Percentiles rank a stretch among this genome's conserved stretches.
Evolutionary conservation across 192 early-diverging fungal species (phyloP).

Genomic region (Mortierella antarctica): DNA sequence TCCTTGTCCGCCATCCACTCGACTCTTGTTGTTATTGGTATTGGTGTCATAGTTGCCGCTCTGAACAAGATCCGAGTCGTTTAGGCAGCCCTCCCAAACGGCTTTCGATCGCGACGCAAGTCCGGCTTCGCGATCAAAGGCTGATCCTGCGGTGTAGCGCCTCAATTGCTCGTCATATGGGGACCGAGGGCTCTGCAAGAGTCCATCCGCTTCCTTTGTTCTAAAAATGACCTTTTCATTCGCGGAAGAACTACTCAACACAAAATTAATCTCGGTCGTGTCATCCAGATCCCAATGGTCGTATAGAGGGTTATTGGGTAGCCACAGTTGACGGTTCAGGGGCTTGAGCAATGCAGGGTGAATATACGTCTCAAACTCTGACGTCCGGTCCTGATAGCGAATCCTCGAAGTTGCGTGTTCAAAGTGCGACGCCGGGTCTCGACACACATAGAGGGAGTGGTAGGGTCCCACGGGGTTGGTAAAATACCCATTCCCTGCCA

Average conservation of each 20-base stretch:
- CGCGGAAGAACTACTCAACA: constrained; percentile 31
- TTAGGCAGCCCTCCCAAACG: constrained; percentile 5
- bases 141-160: constrained; percentile 16
- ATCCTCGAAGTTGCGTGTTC: constrained; percentile 26
- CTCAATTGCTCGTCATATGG: background rate
- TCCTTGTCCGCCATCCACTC: background rate
- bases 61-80: background rate
- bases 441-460: background rate
- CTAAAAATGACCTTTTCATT: constrained; percentile 11
- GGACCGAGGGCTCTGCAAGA: constrained; percentile 3
- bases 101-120: constrained; percentile 1
- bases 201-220: constrained; percentile 8
- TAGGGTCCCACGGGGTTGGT: background rate
- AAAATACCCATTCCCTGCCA: constrained; percentile 28
- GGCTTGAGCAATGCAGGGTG: constrained; percentile 57
- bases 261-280: constrained; percentile 51
- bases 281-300: constrained; percentile 53
- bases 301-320: constrained; percentile 53
- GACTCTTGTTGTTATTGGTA: background rate
- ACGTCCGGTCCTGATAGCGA: constrained; percentile 46
- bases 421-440: constrained; percentile 15
- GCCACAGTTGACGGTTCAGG: constrained; percentile 53
- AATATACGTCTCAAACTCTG: constrained; percentile 56
- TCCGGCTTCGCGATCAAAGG: background rate
- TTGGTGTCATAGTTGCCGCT: no score